Evolutionary conservation across 2,329 filamentous ascomycete genomes (phyloP).

Genomic region (Cordyceps sp.): DNA sequence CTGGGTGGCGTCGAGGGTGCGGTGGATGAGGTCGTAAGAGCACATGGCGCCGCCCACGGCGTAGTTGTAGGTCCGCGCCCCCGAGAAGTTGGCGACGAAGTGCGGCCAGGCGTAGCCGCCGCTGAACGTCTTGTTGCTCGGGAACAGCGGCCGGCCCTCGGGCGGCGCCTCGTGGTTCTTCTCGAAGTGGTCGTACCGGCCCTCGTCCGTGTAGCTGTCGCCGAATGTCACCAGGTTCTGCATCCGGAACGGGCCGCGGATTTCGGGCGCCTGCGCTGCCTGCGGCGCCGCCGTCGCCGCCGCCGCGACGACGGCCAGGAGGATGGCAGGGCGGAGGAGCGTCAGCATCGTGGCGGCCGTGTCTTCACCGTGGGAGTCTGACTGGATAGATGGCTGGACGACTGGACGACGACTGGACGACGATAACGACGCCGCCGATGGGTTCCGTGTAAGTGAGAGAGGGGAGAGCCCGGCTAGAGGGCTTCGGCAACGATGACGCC

Average conservation of each 20-base stretch:
- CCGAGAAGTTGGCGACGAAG: constrained; percentile 43
- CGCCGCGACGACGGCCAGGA: too few species aligned
- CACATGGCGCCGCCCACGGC: constrained; percentile 59
- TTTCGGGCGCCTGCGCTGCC: too few species aligned
- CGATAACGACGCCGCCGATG: too few species aligned
- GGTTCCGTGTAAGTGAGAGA: too few species aligned
- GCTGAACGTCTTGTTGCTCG: constrained; percentile 35
- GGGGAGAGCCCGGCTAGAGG: too few species aligned
- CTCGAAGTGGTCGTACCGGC: constrained; percentile 46
- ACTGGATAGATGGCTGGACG: too few species aligned
- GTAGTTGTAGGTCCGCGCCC: constrained; percentile 46
- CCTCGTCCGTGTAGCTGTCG: constrained; percentile 64
- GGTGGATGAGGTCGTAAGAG: constrained; percentile 48
- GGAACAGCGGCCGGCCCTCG: constrained; percentile 30
- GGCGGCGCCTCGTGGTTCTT: constrained; percentile 46
- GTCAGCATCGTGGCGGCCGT: too few species aligned
- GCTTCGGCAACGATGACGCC: too few species aligned
- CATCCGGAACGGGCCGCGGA: constrained; percentile 1
- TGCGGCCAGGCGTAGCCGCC: constrained; percentile 56
- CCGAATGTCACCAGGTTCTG: constrained; percentile 52
- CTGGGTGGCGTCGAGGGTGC: constrained; percentile 32
- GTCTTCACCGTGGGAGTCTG: too few species aligned
- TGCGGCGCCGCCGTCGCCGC: too few species aligned
- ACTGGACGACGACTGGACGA: too few species aligned
- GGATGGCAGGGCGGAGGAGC: too few species aligned